These are phyloP conservation scores for Scedosporium aurantiacum DNA, from an alignment of 2,329 filamentous ascomycete genomes.

Conservation along the genomic window DNA sequence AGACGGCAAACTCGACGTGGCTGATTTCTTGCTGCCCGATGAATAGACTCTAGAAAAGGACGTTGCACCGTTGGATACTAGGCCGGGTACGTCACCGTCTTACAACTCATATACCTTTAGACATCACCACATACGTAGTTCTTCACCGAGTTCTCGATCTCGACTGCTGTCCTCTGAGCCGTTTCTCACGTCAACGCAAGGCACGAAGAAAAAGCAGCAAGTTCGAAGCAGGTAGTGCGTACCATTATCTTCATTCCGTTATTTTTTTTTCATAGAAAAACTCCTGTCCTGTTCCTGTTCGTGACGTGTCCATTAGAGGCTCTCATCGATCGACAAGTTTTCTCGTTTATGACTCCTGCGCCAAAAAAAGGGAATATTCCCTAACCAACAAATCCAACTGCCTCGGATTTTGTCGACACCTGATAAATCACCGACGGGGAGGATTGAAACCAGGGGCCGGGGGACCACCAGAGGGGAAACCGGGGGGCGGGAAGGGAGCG, in stretches of 20 bases:
- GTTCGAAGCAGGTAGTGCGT: background rate
- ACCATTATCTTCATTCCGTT: background rate
- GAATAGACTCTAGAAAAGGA: too few relatives aligned
- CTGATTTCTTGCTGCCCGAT: too few relatives aligned
- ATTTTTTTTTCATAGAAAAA: background rate
- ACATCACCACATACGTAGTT: background rate
- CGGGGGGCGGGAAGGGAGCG: constrained; percentile 38
- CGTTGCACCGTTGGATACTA: background rate
- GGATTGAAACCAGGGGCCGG: constrained; percentile 65
- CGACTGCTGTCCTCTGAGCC: background rate
- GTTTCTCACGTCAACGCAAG: constrained; percentile 2
- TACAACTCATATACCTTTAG: background rate
- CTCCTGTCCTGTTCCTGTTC: background rate
- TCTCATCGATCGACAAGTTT: background rate
- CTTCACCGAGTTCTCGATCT: background rate
- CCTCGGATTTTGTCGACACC: background rate
- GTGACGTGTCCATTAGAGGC: background rate
- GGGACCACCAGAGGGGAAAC: constrained; percentile 35
- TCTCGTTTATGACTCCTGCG: background rate
- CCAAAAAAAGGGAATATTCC: background rate
- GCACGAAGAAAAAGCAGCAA: background rate
- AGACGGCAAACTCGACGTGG: too few relatives aligned
- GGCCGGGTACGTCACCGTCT: background rate
- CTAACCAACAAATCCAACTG: background rate
- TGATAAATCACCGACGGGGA: constrained; percentile 45